Evolutionary conservation across 495 filamentous ascomycete genomes (phyloP).

Genomic region (Halenospora varia): DNA sequence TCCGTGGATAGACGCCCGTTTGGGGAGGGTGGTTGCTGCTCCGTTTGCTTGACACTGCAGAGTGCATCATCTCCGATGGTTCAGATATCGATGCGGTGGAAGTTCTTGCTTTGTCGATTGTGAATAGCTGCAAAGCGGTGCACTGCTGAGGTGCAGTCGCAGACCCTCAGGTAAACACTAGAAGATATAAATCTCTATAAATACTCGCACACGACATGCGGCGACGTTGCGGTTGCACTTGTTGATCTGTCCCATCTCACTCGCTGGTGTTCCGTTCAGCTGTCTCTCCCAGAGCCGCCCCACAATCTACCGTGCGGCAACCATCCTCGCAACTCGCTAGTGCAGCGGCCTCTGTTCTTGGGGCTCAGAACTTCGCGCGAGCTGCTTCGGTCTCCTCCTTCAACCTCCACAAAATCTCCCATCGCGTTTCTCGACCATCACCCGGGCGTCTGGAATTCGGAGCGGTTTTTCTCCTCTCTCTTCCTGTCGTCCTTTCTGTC

Average conservation of each 20-base stretch:
- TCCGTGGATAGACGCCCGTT: background rate
- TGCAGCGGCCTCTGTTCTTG: background rate
- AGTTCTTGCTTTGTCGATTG: too few relatives aligned
- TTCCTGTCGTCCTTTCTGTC: conserved; percentile 49
- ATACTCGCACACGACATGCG: background rate
- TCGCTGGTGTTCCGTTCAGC: background rate
- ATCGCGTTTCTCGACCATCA: conserved; percentile 27
- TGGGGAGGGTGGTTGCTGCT: background rate
- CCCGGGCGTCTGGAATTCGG: conserved; percentile 38
- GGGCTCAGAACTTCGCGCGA: background rate
- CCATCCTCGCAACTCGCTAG: too few relatives aligned
- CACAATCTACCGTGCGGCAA: too few relatives aligned
- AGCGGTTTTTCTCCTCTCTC: conserved; percentile 42
- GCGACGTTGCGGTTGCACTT: background rate
- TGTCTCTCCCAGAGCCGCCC: too few relatives aligned
- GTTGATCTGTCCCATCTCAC: background rate
- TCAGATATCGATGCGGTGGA: too few relatives aligned
- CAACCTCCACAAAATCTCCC: conserved; percentile 28
- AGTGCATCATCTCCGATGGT: too few relatives aligned
- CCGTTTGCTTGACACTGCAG: background rate
- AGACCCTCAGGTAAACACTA: too few relatives aligned
- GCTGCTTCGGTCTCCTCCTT: conserved; percentile 11
- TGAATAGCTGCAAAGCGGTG: too few relatives aligned
- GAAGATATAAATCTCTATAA: background rate
- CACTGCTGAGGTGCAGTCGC: too few relatives aligned